Evolutionary conservation across 1,284 basidiomycete genomes (phyloP), one percentile per base, ranked within the genome.

Genomic region (Trichosporon inkin): DNA sequence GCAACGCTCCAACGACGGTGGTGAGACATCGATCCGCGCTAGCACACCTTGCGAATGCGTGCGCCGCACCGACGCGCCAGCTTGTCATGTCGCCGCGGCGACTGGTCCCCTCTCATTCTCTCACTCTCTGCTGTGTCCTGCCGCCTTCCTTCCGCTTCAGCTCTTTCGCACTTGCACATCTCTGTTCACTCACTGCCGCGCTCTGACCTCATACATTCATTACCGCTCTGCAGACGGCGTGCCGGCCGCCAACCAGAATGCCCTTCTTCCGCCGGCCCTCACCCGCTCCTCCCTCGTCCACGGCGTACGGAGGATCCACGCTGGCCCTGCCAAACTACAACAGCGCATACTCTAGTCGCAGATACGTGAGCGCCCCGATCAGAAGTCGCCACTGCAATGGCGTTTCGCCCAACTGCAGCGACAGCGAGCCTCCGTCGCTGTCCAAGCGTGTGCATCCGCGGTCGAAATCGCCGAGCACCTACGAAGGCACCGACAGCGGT

Each of bases 261-360:
- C 44, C 44, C 14, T 28, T 49, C 22, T 49, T 49, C 24, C 44
- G 44, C 14, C 44, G 44, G 14, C 44, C 44, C 14, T 28, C 22
- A 14, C 28, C 4, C 28, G 14, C 24, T 10, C 44, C 24, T 4
- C 13, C 14, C 14, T 28, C 16, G 8, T 49, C 44, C 14, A 32
- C 44, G 6, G 44, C 44, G 24, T 49, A 49, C 44, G 44, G 44
- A 28, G 44, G 44, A 8, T 49, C 44, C 22, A 49, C 44, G 16
- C n/a, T 36, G 53, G 38, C 36, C 8, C 20, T 54, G 11, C 53
- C 53, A 10, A 36, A 37, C 35, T 39, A 28, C 24, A 37, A 37
- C 14, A 14, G 35, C 28, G 28, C 28, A 10, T 17, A 49, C 24
- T 32, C 44, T 3, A 49, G 28, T 24, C 44, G 44, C 44, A n/a